These are phyloP conservation scores for Boechera stricta DNA, from an alignment of 345 rosid species.

Conservation along the genomic window DNA sequence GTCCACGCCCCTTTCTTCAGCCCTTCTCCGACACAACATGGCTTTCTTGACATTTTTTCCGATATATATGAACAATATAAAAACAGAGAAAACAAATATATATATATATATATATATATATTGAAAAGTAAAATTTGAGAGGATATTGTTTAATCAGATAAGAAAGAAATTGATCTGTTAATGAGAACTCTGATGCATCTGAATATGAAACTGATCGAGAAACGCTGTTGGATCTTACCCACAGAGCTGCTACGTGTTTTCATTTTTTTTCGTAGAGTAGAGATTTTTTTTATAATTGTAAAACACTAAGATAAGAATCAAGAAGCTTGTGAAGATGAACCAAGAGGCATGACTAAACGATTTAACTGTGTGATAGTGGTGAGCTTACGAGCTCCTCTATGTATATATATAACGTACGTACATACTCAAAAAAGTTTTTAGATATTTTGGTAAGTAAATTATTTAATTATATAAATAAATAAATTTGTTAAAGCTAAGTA, in stretches of 20 bases:
- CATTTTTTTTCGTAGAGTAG: conserved; percentile 24
- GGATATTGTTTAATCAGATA: not conserved
- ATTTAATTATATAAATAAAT: not conserved
- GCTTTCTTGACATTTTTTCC: conserved; percentile 44
- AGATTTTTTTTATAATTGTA: not conserved
- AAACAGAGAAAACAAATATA: not conserved
- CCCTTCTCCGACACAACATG: conserved; percentile 46
- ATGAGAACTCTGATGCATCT: conserved; percentile 47
- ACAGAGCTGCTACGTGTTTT: conserved; percentile 25
- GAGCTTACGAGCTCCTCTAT: conserved; percentile 17
- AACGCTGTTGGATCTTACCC: conserved; percentile 35
- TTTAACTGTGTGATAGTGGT: conserved; percentile 22
- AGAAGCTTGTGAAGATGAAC: conserved; percentile 22
- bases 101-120: not conserved
- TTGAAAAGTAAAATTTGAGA: not conserved
- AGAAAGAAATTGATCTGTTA: conserved; percentile 42
- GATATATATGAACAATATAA: not conserved
- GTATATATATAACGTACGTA: conserved; percentile 9
- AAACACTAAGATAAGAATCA: conserved; percentile 4
- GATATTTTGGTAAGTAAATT: not conserved
- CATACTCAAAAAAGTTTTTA: not conserved
- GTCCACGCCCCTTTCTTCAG: conserved; percentile 51
- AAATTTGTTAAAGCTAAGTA: not conserved
- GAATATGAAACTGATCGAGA: conserved; percentile 44
- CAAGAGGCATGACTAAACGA: conserved; percentile 6